Conservation (phyloP, 2,329 filamentous ascomycete species). For the Elsinoe fawcettii region DNA sequence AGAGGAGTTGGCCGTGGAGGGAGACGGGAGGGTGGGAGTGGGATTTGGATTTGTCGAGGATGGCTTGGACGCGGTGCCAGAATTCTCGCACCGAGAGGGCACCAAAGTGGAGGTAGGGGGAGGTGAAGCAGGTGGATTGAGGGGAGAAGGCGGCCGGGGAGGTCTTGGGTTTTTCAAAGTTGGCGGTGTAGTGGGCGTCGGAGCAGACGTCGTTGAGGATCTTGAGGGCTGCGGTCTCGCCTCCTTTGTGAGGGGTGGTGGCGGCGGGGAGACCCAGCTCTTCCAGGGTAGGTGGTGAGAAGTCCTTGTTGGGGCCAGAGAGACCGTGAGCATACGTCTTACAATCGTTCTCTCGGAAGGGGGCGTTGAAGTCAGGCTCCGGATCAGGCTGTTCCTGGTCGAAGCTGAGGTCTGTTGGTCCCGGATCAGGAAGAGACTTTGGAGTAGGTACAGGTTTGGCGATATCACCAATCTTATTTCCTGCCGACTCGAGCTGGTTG, state of each 20-base stretch:
- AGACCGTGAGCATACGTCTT: conserved; percentile 50
- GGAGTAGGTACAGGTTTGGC: conserved; percentile 55
- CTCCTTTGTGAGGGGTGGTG: conserved; percentile 60
- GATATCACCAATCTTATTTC: conserved; percentile 55
- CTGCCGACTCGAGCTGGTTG: conserved; percentile 55
- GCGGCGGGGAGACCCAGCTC: conserved; percentile 61
- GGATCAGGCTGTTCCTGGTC: conserved; percentile 47
- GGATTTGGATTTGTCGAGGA: conserved; percentile 53
- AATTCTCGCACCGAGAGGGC: conserved; percentile 62
- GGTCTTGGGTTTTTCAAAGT: conserved; percentile 68
- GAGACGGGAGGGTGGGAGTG: conserved; percentile 55
- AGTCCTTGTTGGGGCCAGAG: conserved; percentile 60
- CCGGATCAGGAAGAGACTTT: conserved; percentile 54
- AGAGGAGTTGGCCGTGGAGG: conserved; percentile 64
- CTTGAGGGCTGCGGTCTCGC: conserved; percentile 58
- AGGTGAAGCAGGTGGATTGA: conserved; percentile 64
- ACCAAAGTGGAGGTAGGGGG: conserved; percentile 68
- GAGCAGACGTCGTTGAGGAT: conserved; percentile 52
- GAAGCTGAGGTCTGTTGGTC: conserved; percentile 51
- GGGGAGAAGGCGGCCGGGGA: conserved; percentile 67
- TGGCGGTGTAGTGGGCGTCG: conserved; percentile 60
- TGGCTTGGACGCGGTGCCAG: conserved; percentile 62
- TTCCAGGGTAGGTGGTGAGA: conserved; percentile 60
- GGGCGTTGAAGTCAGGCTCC: conserved; percentile 54
- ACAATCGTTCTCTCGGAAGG: conserved; percentile 47